These are phyloP conservation scores for Rhypophila decipiens DNA, from an alignment of 495 filamentous ascomycete species.

Conservation along the genomic window DNA sequence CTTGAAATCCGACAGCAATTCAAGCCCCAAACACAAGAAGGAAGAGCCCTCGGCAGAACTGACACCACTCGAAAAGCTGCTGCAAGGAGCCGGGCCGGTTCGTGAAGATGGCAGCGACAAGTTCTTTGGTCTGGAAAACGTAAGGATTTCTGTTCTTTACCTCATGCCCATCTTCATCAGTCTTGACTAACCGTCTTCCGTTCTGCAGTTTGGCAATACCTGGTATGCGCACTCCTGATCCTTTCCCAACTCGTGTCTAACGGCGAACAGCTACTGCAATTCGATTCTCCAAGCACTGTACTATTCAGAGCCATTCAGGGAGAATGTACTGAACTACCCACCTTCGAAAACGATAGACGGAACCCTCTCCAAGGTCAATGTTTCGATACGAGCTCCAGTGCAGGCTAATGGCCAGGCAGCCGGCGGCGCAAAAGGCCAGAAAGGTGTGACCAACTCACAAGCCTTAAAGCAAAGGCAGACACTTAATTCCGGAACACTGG, in stretches of 20 bases:
- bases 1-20: constrained; percentile 32
- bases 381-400: constrained; percentile 41
- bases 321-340: constrained; percentile 91
- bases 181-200: constrained; percentile 10
- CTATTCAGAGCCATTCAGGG: constrained; percentile 90
- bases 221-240: constrained; percentile 53
- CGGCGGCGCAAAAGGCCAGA: constrained; percentile 38
- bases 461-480: constrained; percentile 39
- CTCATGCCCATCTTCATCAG: neutral
- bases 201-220: constrained; percentile 82
- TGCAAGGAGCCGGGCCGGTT: constrained; percentile 71
- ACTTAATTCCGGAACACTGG: constrained; percentile 33
- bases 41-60: constrained; percentile 60
- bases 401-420: constrained; percentile 39
- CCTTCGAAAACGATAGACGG: constrained; percentile 40
- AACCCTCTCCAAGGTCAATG: constrained; percentile 38
- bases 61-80: constrained; percentile 76
- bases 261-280: constrained; percentile 74
- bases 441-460: constrained; percentile 28
- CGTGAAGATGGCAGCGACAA: constrained; percentile 90
- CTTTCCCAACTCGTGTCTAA: constrained; percentile 18
- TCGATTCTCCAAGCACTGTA: constrained; percentile 96
- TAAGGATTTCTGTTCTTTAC: constrained; percentile 38
- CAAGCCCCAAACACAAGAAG: constrained; percentile 54
- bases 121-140: constrained; percentile 98